phyloP scores from a whole-genome alignment of 805 yeast genomes.

The Myxozyma neotropica region DNA sequence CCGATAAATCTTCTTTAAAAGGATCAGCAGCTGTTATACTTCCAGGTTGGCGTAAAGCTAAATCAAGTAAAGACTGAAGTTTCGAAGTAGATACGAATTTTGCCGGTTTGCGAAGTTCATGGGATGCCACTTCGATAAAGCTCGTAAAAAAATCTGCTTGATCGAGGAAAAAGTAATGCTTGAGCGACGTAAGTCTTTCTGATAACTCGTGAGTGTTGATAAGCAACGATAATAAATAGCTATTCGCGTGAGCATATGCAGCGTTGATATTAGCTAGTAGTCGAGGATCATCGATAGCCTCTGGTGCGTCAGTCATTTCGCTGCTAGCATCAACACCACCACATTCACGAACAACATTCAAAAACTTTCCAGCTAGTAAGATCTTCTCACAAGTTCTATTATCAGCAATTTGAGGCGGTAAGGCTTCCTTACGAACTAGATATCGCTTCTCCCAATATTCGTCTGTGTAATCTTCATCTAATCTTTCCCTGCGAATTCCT shows the following conservation, averaged over 20 bases:
- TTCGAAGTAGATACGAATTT: constrained; percentile 38
- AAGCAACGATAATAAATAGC: constrained; percentile 57
- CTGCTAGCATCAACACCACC: constrained; percentile 46
- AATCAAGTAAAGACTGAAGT: constrained; percentile 46
- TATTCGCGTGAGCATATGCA: constrained; percentile 71
- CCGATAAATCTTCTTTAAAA: constrained; percentile 42
- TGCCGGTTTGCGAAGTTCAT: constrained; percentile 55
- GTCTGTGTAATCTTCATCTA: constrained; percentile 42
- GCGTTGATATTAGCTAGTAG: constrained; percentile 59
- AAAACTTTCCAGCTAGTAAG: constrained; percentile 79
- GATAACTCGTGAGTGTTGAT: constrained; percentile 61
- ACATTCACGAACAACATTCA: constrained; percentile 70
- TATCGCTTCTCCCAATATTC: constrained; percentile 57
- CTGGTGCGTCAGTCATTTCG: constrained; percentile 40
- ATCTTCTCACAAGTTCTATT: constrained; percentile 61
- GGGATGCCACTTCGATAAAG: constrained; percentile 54
- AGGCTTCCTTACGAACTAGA: constrained; percentile 71
- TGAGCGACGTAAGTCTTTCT: constrained; percentile 52
- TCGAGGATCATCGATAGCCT: constrained; percentile 30
- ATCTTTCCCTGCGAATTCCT: constrained; percentile 34
- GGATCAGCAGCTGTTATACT: constrained; percentile 45
- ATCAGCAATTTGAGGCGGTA: constrained; percentile 64
- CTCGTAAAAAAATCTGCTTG: constrained; percentile 54
- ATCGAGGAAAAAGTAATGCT: constrained; percentile 59
- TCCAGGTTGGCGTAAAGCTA: constrained; percentile 47